Percentiles rank a stretch among this genome's conserved stretches.
Conservation (phyloP, 176 grass and related monocot genomes). For the Juncus inflexus region DNA sequence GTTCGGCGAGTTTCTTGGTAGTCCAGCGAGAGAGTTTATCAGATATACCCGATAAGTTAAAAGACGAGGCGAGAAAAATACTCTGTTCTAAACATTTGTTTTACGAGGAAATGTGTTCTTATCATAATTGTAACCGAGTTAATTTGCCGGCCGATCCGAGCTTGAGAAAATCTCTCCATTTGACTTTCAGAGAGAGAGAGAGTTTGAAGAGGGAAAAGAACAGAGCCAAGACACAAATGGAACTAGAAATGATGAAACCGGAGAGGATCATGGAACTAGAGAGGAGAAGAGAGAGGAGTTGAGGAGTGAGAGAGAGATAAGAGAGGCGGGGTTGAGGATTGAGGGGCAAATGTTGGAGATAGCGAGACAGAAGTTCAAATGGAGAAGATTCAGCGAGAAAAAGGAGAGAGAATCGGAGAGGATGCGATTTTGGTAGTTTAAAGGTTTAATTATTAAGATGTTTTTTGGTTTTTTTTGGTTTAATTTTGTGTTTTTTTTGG, state of each 20-base stretch:
- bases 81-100: constrained; percentile 65
- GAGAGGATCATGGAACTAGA: constrained; percentile 35
- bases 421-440: constrained; percentile 35
- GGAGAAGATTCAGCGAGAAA: constrained; percentile 52
- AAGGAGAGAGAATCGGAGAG: constrained; percentile 67
- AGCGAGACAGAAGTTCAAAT: constrained; percentile 59
- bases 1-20: no score
- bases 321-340: constrained; percentile 47
- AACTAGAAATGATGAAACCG: constrained; percentile 28
- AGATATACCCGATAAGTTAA: constrained; percentile 42
- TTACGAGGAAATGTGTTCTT: constrained; percentile 87
- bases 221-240: constrained; percentile 34
- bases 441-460: no score
- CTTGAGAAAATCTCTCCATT: constrained; percentile 43
- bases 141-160: constrained; percentile 48
- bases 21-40: no score
- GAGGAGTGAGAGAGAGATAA: constrained; percentile 38
- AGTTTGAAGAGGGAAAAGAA: constrained; percentile 36
- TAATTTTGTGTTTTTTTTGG: no score
- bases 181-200: constrained; percentile 37
- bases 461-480: no score
- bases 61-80: constrained; percentile 59
- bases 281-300: constrained; percentile 28
- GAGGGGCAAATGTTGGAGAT: constrained; percentile 56
- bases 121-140: constrained; percentile 55